Evolutionary conservation across 257 asterid species (phyloP), one percentile per base, ranked within the genome.

Genomic region (Pogostemon cablin): DNA sequence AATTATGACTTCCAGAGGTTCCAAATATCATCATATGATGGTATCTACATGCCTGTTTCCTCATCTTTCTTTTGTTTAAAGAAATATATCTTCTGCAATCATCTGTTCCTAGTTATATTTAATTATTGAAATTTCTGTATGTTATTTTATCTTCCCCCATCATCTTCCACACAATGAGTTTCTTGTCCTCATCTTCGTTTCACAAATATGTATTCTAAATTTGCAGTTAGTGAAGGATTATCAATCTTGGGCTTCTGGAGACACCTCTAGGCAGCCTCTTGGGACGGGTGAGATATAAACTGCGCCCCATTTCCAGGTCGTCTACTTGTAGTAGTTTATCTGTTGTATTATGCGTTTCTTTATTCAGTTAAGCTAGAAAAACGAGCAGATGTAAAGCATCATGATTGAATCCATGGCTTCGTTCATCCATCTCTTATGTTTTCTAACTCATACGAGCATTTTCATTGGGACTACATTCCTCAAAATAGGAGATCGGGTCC

Each of bases 161-260:
- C 7, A 15, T 52, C 25, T 11, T 4, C 32, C n/a, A 49, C 55
- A 49, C 11, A 25, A 56, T 32, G 5, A 11, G 32, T 44, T 37
- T 59, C n/a, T 20, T 46, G 50, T 9, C n/a, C 4, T 46, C 50
- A 15, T 6, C 8, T 54, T 54, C 11, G 17, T 5, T 38, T 58
- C 44, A 59, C 9, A 15, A 57, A 53, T 6, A 46, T 37, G 17
- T 7, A n/a, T 47, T 57, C 7, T 54, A 6, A 53, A 66, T 42
- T 74, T 81, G 84, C 86, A 93, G 99, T 84, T 93, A 46, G 87
- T 75, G 75, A 91, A 87, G 90, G 99, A 93, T 71, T 91, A 93
- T 55, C 78, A 89, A 76, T 96, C 96, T 59, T 91, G 99, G 99
- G 97, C 98, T 60, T 81, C 98, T 5, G 99, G 99, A 38, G 98